Evolutionary conservation across 129 eudicot genomes (phyloP).

Genomic region (Deinandra increscens): DNA sequence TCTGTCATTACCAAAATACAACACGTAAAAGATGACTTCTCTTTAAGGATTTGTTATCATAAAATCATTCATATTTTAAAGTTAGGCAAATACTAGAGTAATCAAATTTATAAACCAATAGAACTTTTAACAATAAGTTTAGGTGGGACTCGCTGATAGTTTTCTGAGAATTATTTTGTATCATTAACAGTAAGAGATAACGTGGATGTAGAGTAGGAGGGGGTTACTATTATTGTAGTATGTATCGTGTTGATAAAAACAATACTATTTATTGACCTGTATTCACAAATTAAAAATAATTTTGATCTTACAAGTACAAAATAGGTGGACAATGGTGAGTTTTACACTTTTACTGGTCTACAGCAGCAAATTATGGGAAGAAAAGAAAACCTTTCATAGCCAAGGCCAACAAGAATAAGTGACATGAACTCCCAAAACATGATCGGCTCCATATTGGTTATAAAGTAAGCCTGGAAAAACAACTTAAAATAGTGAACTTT

Average conservation of each 20-base stretch:
- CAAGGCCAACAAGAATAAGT: slow-evolving; percentile 87
- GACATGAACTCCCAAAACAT: slow-evolving; percentile 94
- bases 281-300: not conserved
- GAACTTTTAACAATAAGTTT: not conserved
- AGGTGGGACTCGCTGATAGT: slow-evolving; percentile 1
- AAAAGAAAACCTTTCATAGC: slow-evolving; percentile 71
- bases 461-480: slow-evolving; percentile 80
- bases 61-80: not conserved
- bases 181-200: not conserved
- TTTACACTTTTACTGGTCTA: not conserved
- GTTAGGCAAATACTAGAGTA: not conserved
- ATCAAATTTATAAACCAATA: not conserved
- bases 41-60: not conserved
- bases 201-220: not conserved
- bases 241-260: not conserved
- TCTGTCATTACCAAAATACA: not conserved
- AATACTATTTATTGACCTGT: not conserved
- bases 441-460: slow-evolving; percentile 95
- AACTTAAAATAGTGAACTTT: slow-evolving; percentile 12
- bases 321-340: not conserved
- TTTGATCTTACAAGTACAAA: not conserved
- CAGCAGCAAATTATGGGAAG: not conserved
- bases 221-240: not conserved
- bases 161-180: not conserved
- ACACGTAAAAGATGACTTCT: not conserved